Percentiles rank a stretch among this genome's conserved stretches.
Conservation (phyloP, 1,284 basidiomycete genomes). For the Ganoderma boninense region DNA sequence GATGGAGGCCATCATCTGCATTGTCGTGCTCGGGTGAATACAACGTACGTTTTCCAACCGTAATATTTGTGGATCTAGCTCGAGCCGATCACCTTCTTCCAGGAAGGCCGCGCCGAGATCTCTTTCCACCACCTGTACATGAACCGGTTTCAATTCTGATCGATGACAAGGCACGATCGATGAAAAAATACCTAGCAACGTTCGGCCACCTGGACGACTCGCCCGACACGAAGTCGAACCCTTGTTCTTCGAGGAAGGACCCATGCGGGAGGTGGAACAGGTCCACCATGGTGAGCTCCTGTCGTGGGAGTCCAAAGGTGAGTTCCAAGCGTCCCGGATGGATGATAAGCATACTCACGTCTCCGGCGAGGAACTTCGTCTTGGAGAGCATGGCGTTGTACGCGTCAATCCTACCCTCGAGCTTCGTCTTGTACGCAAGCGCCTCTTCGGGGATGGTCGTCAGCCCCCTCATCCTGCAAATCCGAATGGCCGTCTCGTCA, state of each 20-base stretch:
- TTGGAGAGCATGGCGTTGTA: conserved; percentile 57
- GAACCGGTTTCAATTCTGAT: background rate
- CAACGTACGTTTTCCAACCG: background rate
- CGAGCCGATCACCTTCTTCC: conserved; percentile 43
- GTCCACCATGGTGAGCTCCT: conserved; percentile 59
- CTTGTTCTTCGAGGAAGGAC: conserved; percentile 31
- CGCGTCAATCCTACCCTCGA: conserved; percentile 44
- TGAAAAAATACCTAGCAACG: conserved; percentile 35
- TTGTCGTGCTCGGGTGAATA: background rate
- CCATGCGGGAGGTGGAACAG: conserved; percentile 62
- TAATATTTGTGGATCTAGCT: background rate
- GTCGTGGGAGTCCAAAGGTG: background rate
- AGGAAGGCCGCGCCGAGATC: conserved; percentile 44
- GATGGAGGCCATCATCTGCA: background rate
- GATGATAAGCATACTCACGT: conserved; percentile 42
- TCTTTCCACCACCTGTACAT: conserved; percentile 49
- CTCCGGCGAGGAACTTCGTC: conserved; percentile 56
- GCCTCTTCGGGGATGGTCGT: background rate
- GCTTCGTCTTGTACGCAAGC: background rate
- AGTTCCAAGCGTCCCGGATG: background rate
- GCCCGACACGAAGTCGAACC: conserved; percentile 31
- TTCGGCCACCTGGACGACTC: conserved; percentile 39
- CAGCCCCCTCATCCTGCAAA: background rate
- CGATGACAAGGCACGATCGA: background rate
- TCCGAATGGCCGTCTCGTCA: background rate